Evolutionary conservation across 2,329 filamentous ascomycete species (phyloP).

Genomic region (Penicillium sp.): DNA sequence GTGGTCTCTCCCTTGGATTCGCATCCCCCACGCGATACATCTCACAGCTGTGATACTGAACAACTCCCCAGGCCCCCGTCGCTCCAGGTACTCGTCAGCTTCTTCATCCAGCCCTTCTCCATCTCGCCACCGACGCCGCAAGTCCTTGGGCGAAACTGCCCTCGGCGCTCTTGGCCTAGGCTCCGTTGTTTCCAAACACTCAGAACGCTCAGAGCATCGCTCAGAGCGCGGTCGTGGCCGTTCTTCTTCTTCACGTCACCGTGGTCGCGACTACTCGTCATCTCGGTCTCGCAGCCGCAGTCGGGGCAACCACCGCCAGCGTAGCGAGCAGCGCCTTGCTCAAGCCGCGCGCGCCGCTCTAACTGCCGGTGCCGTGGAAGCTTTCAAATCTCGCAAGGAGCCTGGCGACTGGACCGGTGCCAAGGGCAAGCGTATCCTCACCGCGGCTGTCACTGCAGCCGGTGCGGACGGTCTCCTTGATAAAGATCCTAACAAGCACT

Average conservation of each 20-base stretch:
- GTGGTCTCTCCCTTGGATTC: conserved; percentile 16
- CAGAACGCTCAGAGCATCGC: conserved; percentile 58
- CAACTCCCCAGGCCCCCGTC: conserved; percentile 29
- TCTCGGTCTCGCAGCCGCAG: conserved; percentile 54
- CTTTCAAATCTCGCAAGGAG: conserved; percentile 85
- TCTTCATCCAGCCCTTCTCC: conserved; percentile 45
- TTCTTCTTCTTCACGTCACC: conserved; percentile 29
- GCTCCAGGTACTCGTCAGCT: conserved; percentile 32
- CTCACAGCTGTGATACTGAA: not conserved
- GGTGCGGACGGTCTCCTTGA: conserved; percentile 77
- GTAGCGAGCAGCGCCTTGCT: conserved; percentile 64
- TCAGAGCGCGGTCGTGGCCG: conserved; percentile 54
- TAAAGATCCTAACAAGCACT: conserved; percentile 68
- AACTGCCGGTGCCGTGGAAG: conserved; percentile 86
- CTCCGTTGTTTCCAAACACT: conserved; percentile 48
- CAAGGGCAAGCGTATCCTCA: conserved; percentile 89
- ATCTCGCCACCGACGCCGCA: conserved; percentile 43
- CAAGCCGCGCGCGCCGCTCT: conserved; percentile 91
- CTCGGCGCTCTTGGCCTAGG: conserved; percentile 61
- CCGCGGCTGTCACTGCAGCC: conserved; percentile 80
- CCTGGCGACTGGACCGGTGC: conserved; percentile 87
- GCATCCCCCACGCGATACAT: not conserved
- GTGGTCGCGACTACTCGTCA: conserved; percentile 48
- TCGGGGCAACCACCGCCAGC: conserved; percentile 51
- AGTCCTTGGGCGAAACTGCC: conserved; percentile 52